Conservation (phyloP, 495 filamentous ascomycete species). For the Penicillium coffeae region DNA sequence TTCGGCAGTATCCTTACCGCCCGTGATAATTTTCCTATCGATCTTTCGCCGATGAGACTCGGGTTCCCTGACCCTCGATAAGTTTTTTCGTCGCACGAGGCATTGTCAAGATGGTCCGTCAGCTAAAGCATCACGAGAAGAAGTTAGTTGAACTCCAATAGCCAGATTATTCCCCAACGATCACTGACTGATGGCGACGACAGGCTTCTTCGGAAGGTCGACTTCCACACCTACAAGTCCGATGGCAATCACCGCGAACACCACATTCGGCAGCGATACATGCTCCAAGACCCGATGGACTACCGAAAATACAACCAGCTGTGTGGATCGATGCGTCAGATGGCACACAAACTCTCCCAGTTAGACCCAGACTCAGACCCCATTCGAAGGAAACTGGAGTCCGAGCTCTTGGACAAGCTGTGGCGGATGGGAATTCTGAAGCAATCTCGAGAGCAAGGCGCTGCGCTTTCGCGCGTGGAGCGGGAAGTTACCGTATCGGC, state of each 20-base stretch:
- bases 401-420: conserved; percentile 81
- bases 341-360: conserved; percentile 79
- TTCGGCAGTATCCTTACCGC: background rate
- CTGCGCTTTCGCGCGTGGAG: conserved; percentile 74
- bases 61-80: no score
- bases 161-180: no score
- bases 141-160: conserved; percentile 41
- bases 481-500: conserved; percentile 79
- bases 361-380: conserved; percentile 74
- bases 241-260: conserved; percentile 82
- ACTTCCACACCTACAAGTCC: conserved; percentile 90
- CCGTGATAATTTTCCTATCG: background rate
- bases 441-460: conserved; percentile 53
- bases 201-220: conserved; percentile 81
- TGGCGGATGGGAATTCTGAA: conserved; percentile 84
- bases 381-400: conserved; percentile 73
- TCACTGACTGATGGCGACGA: background rate
- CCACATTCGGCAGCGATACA: conserved; percentile 75
- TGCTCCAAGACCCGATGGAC: conserved; percentile 80
- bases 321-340: conserved; percentile 77
- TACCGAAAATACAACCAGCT: conserved; percentile 86
- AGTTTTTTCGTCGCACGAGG: no score
- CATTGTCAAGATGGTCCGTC: conserved; percentile 82
- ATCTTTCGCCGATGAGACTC: background rate
- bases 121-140: conserved; percentile 90